Conservation (phyloP, 129 eudicot species). For the Saposhnikovia divaricata region DNA sequence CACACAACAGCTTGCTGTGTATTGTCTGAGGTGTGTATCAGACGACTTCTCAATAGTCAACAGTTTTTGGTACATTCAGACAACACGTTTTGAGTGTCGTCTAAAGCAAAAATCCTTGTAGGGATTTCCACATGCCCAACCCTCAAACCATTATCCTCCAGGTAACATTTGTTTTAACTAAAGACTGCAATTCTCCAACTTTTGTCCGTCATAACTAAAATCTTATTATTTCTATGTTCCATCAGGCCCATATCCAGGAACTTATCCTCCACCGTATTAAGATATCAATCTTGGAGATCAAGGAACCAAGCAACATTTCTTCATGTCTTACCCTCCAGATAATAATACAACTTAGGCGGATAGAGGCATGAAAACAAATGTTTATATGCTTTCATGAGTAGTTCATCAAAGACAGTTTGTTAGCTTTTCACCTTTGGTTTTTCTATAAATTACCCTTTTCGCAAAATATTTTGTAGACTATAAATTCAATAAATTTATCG, state of each 20-base stretch:
- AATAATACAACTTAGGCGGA: neutral
- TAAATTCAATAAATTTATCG: neutral
- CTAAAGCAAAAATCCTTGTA: no score
- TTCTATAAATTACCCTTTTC: neutral
- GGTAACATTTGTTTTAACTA: constrained; percentile 27
- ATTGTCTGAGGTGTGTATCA: no score
- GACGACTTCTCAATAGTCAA: no score
- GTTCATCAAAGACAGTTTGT: neutral
- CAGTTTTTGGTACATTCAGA: no score
- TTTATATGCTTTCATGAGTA: neutral
- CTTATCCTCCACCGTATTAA: constrained; percentile 69
- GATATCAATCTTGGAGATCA: neutral
- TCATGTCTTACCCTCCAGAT: neutral
- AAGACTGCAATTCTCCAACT: neutral
- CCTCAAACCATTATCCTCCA: constrained; percentile 47
- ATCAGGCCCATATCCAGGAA: constrained; percentile 25
- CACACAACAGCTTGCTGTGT: no score
- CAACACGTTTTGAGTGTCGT: no score
- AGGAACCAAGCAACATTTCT: neutral
- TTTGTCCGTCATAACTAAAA: neutral
- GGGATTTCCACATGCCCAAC: constrained; percentile 18
- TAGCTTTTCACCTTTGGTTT: neutral
- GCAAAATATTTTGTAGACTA: neutral
- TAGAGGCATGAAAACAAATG: neutral
- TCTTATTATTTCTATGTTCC: constrained; percentile 2